These are phyloP conservation scores for Backusella australiensis DNA, from an alignment of 192 early-diverging fungal species.

Conservation along the genomic window DNA sequence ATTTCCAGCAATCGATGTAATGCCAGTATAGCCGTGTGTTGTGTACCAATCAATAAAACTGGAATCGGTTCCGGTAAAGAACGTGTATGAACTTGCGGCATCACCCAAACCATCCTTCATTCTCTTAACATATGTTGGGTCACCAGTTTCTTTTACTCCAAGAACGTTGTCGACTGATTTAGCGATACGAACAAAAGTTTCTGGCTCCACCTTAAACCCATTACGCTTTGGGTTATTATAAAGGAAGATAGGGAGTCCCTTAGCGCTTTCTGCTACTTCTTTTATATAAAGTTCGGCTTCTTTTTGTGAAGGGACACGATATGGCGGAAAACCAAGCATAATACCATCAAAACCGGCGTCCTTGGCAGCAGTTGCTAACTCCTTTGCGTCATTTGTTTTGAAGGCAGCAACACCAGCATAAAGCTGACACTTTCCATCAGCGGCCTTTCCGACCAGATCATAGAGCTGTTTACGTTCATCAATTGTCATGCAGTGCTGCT, in stretches of 20 bases:
- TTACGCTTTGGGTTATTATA: conserved; percentile 23
- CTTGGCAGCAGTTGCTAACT: conserved; percentile 7
- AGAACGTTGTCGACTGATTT: not conserved
- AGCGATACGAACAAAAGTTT: conserved; percentile 5
- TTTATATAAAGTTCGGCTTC: conserved; percentile 18
- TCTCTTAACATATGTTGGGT: conserved; percentile 11
- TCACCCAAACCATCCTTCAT: conserved; percentile 3
- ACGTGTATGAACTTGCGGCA: not conserved
- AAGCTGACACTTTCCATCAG: not conserved
- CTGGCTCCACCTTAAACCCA: conserved; percentile 12
- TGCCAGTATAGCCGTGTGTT: conserved; percentile 16
- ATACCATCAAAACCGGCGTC: conserved; percentile 10
- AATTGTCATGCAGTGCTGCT: conserved; percentile 25
- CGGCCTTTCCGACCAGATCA: not conserved
- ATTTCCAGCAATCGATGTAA: conserved; percentile 15
- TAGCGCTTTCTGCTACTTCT: conserved; percentile 2
- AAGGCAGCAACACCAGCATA: conserved; percentile 29
- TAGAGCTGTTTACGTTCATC: conserved; percentile 19
- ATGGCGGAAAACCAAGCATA: conserved; percentile 28
- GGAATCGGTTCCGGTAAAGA: conserved; percentile 11
- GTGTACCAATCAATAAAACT: not conserved
- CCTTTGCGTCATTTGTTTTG: conserved; percentile 19
- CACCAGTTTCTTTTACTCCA: conserved; percentile 24
- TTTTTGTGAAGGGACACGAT: conserved; percentile 8
- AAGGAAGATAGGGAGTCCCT: conserved; percentile 16